These are phyloP conservation scores for Daedaleopsis sinensis DNA, from an alignment of 768 basidiomycete genomes.

Conservation along the genomic window DNA sequence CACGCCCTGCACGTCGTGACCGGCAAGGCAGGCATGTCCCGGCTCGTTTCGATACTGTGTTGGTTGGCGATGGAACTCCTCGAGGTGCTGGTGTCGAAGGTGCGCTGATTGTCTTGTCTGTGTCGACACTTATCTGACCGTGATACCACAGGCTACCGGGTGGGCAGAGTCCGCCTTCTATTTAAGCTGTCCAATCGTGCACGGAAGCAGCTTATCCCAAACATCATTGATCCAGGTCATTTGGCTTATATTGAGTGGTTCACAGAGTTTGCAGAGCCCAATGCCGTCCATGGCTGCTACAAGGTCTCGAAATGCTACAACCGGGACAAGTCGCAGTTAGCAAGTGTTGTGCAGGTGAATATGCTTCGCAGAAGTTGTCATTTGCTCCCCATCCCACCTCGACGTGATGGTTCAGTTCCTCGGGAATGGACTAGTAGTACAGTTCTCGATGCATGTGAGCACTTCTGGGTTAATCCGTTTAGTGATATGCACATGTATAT, in stretches of 20 bases:
- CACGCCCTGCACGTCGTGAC: not conserved
- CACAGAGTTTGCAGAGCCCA: conserved; percentile 21
- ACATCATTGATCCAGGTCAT: conserved; percentile 25
- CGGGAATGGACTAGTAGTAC: conserved; percentile 15
- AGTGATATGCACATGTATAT: conserved; percentile 8
- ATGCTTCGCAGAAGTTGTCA: conserved; percentile 11
- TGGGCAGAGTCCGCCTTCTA: too few species aligned
- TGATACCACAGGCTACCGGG: conserved; percentile 21
- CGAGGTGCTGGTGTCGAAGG: not conserved
- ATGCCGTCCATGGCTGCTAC: conserved; percentile 30
- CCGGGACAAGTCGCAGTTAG: conserved; percentile 12
- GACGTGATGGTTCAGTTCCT: conserved; percentile 4
- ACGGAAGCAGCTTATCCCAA: too few species aligned
- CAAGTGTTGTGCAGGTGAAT: conserved; percentile 4
- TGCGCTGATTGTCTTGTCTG: not conserved
- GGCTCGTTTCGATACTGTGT: conserved; percentile 11
- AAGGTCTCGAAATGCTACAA: conserved; percentile 21
- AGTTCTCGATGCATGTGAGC: conserved; percentile 8
- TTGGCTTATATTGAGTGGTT: conserved; percentile 38
- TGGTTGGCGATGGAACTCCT: not conserved
- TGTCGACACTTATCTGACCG: not conserved
- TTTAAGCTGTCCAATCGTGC: too few species aligned
- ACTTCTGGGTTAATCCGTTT: conserved; percentile 15
- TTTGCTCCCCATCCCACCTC: conserved; percentile 1
- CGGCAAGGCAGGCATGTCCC: not conserved